Conservation (phyloP, 108 stramenopile species). For the Cyclotella atomus region DNA sequence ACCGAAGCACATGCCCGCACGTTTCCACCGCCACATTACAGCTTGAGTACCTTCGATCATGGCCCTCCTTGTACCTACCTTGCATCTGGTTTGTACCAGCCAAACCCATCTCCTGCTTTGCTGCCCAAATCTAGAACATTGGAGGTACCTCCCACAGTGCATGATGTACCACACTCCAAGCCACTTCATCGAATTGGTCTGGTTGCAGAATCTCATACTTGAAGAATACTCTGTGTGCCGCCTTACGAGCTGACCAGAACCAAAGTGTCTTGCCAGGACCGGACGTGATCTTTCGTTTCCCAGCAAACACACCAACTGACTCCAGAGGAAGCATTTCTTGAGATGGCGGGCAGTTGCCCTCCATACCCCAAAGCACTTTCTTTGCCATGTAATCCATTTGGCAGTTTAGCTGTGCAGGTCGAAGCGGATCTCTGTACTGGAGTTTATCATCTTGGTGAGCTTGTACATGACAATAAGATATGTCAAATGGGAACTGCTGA, state of each 20-base stretch:
- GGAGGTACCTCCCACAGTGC: background rate
- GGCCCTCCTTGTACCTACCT: background rate
- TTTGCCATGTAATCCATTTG: background rate
- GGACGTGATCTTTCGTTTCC: conserved; percentile 16
- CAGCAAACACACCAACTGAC: conserved; percentile 10
- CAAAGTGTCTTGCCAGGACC: background rate
- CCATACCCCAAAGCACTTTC: background rate
- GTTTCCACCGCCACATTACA: background rate
- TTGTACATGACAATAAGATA: conserved; percentile 1
- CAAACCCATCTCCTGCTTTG: conserved; percentile 8
- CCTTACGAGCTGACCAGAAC: conserved; percentile 4
- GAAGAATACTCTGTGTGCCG: background rate
- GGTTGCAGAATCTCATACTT: background rate
- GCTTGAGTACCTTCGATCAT: background rate
- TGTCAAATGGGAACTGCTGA: conserved; percentile 5
- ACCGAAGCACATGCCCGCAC: conserved; percentile 5
- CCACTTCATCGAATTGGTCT: background rate
- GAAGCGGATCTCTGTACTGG: background rate
- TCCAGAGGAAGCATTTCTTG: conserved; percentile 22
- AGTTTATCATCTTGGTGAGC: conserved; percentile 26
- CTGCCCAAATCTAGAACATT: conserved; percentile 18
- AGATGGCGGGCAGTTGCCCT: background rate
- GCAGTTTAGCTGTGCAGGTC: conserved; percentile 18
- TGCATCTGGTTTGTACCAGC: conserved; percentile 2
- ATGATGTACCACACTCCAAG: background rate